phyloP scores from a whole-genome alignment of 345 rosid genomes.

The Populus davidiana region DNA sequence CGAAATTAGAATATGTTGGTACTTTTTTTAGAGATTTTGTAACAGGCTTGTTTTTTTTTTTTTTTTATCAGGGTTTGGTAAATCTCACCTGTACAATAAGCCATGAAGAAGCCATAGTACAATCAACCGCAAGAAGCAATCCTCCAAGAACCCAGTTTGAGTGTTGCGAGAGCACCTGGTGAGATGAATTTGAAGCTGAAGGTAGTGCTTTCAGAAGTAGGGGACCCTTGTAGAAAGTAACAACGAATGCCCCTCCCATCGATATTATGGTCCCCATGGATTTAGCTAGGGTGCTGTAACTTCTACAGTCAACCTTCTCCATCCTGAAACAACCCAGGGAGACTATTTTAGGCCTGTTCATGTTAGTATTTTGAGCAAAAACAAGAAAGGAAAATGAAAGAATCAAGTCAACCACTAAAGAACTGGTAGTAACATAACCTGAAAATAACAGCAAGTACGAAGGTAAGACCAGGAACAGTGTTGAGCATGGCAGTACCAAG shows the following conservation, averaged over 20 bases:
- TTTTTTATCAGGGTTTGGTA: no score
- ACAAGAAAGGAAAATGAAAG: background rate
- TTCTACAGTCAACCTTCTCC: conserved; percentile 15
- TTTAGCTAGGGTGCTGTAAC: conserved; percentile 22
- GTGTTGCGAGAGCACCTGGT: background rate
- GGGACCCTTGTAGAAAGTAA: conserved; percentile 23
- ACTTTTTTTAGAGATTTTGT: no score
- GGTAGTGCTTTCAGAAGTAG: background rate
- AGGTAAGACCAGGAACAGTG: conserved; percentile 31
- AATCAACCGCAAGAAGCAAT: conserved; percentile 7
- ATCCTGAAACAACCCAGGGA: conserved; percentile 4
- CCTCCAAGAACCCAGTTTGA: conserved; percentile 18
- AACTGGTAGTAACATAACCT: background rate
- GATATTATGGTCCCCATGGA: conserved; percentile 18
- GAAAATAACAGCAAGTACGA: conserved; percentile 23
- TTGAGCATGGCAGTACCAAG: conserved; percentile 27
- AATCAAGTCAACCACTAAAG: background rate
- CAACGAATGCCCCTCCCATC: conserved; percentile 17
- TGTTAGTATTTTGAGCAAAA: background rate
- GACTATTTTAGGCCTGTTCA: background rate
- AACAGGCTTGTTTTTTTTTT: background rate
- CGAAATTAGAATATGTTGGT: no score
- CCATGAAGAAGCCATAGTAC: conserved; percentile 5
- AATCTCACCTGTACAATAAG: conserved; percentile 22
- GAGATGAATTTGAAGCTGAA: background rate